Base-by-base conservation (phyloP, 768 basidiomycete species). In the Podaxis sp. region DNA sequence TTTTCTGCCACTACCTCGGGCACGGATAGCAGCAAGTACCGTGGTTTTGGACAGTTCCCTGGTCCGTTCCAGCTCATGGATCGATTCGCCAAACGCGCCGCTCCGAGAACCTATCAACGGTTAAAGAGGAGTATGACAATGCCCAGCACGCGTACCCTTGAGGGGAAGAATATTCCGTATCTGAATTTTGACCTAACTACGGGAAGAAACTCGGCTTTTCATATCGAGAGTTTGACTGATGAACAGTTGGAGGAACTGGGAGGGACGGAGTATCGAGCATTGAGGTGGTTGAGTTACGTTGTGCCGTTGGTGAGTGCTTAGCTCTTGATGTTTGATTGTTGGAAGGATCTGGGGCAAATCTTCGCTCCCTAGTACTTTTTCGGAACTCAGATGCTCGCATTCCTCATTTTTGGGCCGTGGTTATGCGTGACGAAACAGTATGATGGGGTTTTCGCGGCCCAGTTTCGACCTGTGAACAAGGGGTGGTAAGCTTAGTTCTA, bases 181-280 rank as follows among this genome's bases (percentile, higher is more conserved):
- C 64, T 82, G 52, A 70, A 70, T 32, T 61, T 36, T 44, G 72
- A 71, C 3, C 68, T 89, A 2, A 71, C 79, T 10, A 80, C 86
- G 4, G 83, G 84, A 3, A 73, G 86, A 18, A 90, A 89, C 66
- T 86, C 83, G 5, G 74, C 82, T 62, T 82, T 86, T 63, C 70
- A 74, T 42, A 80, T 76, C 11, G 81, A 82, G 35, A 78, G 70
- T 62, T 69, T 93, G 67, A 82, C 80, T 2, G 80, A 84, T 63
- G 87, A 89, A 18, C 81, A 91, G 68, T 68, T 89, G 58, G 89
- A 91, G 67, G 79, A 86, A 63, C 72, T 93, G 16, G 90, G 90
- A 2, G 90, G 90, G 0, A 82, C 89, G 23, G 91, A 93, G 73
- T 91, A 87, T 70, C 72, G 84, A 2, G 87, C 89, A 2, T 70